Percentiles rank a stretch among this genome's conserved stretches.
Evolutionary conservation across 1,284 basidiomycete species (phyloP).

Genomic region (Laetiporus sulphureus): DNA sequence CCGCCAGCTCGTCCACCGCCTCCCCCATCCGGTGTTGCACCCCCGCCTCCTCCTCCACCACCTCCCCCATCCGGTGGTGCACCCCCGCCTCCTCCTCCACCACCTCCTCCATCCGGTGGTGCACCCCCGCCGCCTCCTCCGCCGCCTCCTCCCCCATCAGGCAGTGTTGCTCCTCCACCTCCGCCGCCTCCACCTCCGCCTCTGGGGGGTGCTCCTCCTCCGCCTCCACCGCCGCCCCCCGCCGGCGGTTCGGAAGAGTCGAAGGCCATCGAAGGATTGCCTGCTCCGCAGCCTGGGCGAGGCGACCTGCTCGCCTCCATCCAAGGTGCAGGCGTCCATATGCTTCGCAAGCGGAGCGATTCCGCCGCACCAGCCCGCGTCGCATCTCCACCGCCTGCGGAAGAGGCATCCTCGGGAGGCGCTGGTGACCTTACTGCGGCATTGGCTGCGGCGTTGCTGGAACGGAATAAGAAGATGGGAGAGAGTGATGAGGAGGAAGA

Average conservation of each 20-base stretch:
- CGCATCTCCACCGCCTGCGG: constrained; percentile 34
- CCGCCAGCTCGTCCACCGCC: constrained; percentile 21
- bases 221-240: constrained; percentile 28
- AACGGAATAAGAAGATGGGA: constrained; percentile 86
- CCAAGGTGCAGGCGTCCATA: constrained; percentile 64
- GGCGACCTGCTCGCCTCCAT: constrained; percentile 61
- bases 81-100: constrained; percentile 26
- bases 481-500: constrained; percentile 90
- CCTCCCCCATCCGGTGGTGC: constrained; percentile 18
- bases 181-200: constrained; percentile 16
- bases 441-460: constrained; percentile 59
- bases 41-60: constrained; percentile 7
- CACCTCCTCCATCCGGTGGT: constrained; percentile 16
- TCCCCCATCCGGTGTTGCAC: constrained; percentile 18
- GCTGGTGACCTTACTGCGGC: constrained; percentile 57
- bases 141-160: constrained; percentile 22
- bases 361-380: constrained; percentile 29
- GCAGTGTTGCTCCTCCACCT: constrained; percentile 21
- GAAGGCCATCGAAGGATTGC: constrained; percentile 13
- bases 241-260: constrained; percentile 19
- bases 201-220: constrained; percentile 25
- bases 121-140: constrained; percentile 25
- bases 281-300: constrained; percentile 41
- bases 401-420: constrained; percentile 28
- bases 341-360: constrained; percentile 62